Conservation (phyloP, 2,329 filamentous ascomycete species). For the Falciphora oryzae region DNA sequence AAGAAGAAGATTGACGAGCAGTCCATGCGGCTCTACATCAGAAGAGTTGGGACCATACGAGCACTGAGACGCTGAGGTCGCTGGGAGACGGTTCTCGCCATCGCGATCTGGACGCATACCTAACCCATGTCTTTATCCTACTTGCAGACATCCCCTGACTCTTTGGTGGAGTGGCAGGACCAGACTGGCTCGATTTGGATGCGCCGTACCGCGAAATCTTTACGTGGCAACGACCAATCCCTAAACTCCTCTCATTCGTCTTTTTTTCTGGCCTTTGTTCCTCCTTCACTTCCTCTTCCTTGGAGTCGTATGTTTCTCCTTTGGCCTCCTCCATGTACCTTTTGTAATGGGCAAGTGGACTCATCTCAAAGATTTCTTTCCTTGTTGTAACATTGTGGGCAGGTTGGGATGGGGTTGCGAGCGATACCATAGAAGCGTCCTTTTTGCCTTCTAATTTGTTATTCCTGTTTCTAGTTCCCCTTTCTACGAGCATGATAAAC, state of each 20-base stretch:
- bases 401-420: background rate
- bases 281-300: background rate
- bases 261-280: background rate
- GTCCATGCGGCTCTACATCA: slow-evolving; percentile 1
- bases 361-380: background rate
- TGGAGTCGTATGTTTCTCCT: background rate
- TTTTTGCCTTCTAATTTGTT: background rate
- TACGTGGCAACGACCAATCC: background rate
- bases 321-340: background rate
- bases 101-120: background rate
- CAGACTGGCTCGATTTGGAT: too few relatives aligned
- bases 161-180: background rate
- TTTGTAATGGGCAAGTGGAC: background rate
- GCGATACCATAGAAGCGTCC: background rate
- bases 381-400: background rate
- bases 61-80: background rate
- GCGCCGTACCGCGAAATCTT: background rate
- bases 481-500: background rate
- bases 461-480: background rate
- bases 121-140: background rate
- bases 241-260: background rate
- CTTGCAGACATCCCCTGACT: background rate
- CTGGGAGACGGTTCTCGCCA: background rate
- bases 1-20: background rate
- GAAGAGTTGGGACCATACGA: background rate